Conservation (phyloP, 768 basidiomycete genomes). For the Gymnopilus dilepis region DNA sequence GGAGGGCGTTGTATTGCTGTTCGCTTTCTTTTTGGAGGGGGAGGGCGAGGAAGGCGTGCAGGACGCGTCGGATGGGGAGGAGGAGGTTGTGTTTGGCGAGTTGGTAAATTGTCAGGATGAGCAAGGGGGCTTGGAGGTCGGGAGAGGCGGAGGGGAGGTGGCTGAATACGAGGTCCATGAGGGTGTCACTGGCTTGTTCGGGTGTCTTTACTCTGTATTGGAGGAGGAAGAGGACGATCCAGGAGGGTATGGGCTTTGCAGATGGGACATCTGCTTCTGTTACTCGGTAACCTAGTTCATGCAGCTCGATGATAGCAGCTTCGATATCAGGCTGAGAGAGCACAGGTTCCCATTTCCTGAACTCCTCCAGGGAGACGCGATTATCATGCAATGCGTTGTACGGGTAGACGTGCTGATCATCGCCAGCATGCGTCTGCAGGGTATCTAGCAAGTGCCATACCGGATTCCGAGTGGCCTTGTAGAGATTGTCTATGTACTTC, state of each 20-base stretch:
- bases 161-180: conserved; percentile 48
- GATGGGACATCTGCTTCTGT: background rate
- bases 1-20: conserved; percentile 56
- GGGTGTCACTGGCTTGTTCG: conserved; percentile 46
- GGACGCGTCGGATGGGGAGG: conserved; percentile 48
- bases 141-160: conserved; percentile 40
- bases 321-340: conserved; percentile 41
- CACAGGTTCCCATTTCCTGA: conserved; percentile 42
- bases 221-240: conserved; percentile 60
- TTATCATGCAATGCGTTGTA: conserved; percentile 36
- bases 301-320: conserved; percentile 31
- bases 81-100: conserved; percentile 57
- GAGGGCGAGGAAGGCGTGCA: conserved; percentile 49
- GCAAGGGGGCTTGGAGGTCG: conserved; percentile 44
- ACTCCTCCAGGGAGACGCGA: conserved; percentile 42
- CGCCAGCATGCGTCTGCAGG: conserved; percentile 24
- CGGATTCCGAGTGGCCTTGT: conserved; percentile 40
- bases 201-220: conserved; percentile 50
- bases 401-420: conserved; percentile 21
- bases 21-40: conserved; percentile 15
- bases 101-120: conserved; percentile 51
- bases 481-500: conserved; percentile 39
- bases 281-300: conserved; percentile 6
- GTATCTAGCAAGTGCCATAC: conserved; percentile 47
- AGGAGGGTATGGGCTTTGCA: conserved; percentile 42